A percentile compares a stretch with the other conserved stretches of the same genome.
Evolutionary conservation across 2,329 filamentous ascomycete species (phyloP).

Genomic region (Graphiopsis chlorocephala): DNA sequence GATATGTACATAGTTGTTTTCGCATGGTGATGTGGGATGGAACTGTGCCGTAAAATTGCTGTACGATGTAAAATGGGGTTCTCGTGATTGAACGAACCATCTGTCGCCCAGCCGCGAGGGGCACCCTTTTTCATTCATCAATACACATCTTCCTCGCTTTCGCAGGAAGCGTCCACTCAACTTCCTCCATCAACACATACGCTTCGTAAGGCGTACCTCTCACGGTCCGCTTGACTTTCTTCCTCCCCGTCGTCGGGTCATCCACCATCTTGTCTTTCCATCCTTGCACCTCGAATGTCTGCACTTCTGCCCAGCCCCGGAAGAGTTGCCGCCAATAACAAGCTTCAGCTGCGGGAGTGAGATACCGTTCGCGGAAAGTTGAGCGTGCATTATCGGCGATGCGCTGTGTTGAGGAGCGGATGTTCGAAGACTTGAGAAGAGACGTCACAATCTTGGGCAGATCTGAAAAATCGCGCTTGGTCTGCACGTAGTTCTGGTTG

Average conservation of each 20-base stretch:
- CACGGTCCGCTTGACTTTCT: constrained; percentile 23
- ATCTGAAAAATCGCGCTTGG: constrained; percentile 32
- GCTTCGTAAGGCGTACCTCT: constrained; percentile 30
- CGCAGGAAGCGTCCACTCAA: constrained; percentile 31
- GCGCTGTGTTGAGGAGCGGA: constrained; percentile 4
- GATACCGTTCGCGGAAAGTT: constrained; percentile 28
- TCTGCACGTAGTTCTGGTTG: constrained; percentile 33
- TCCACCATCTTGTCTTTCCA: constrained; percentile 22
- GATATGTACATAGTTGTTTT: too few relatives aligned
- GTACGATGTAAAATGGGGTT: background rate
- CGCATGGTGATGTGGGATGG: too few relatives aligned
- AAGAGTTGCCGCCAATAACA: constrained; percentile 33
- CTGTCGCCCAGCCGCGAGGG: too few relatives aligned
- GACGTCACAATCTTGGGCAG: constrained; percentile 25
- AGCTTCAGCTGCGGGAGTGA: constrained; percentile 24
- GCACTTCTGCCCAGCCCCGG: constrained; percentile 26
- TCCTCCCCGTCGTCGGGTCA: constrained; percentile 17
- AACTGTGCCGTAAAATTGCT: background rate
- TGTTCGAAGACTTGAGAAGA: constrained; percentile 12
- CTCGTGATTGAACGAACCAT: background rate
- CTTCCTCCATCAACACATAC: constrained; percentile 33
- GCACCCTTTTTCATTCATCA: constrained; percentile 21
- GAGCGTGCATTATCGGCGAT: constrained; percentile 28
- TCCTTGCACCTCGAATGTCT: constrained; percentile 26
- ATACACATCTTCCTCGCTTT: constrained; percentile 27